A percentile compares a stretch with the other conserved stretches of the same genome.
Conservation (phyloP, 23 red algal genomes). For the Gracilaria caudata region DNA sequence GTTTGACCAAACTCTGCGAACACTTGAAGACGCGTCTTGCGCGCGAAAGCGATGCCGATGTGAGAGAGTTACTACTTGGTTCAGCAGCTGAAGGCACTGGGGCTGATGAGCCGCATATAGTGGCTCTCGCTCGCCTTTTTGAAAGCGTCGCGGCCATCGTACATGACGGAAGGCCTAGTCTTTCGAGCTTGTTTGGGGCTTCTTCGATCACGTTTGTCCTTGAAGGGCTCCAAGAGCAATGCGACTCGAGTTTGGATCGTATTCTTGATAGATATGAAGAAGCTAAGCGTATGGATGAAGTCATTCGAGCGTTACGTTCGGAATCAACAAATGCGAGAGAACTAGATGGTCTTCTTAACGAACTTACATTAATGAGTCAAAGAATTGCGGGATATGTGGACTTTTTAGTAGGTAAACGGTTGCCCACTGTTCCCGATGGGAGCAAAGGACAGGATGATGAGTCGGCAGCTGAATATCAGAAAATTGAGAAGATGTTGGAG, state of each 20-base stretch:
- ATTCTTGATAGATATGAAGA: conserved; percentile 75
- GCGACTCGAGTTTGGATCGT: conserved; percentile 42
- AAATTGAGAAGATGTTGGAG: conserved; percentile 33
- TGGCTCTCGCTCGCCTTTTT: conserved; percentile 80
- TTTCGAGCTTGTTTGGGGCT: conserved; percentile 35
- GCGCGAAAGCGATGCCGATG: conserved; percentile 43
- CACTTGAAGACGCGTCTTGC: conserved; percentile 29
- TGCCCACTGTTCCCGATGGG: not conserved
- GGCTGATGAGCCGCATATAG: conserved; percentile 75
- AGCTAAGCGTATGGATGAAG: conserved; percentile 45
- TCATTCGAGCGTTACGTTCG: conserved; percentile 38
- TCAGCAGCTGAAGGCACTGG: not conserved
- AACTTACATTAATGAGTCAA: conserved; percentile 79
- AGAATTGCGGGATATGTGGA: conserved; percentile 76
- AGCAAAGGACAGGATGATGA: conserved; percentile 5
- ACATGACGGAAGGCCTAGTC: conserved; percentile 49
- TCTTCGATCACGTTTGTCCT: conserved; percentile 36
- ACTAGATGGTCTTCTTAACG: conserved; percentile 78
- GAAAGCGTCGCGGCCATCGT: conserved; percentile 79
- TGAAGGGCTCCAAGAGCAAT: conserved; percentile 49
- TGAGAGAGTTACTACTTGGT: conserved; percentile 52
- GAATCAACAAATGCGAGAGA: conserved; percentile 66
- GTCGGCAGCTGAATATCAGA: not conserved
- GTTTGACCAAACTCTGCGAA: conserved; percentile 42
- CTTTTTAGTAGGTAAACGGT: conserved; percentile 55